These are phyloP conservation scores for Penicillium sp. DNA, from an alignment of 2,329 filamentous ascomycete species.

Conservation along the genomic window DNA sequence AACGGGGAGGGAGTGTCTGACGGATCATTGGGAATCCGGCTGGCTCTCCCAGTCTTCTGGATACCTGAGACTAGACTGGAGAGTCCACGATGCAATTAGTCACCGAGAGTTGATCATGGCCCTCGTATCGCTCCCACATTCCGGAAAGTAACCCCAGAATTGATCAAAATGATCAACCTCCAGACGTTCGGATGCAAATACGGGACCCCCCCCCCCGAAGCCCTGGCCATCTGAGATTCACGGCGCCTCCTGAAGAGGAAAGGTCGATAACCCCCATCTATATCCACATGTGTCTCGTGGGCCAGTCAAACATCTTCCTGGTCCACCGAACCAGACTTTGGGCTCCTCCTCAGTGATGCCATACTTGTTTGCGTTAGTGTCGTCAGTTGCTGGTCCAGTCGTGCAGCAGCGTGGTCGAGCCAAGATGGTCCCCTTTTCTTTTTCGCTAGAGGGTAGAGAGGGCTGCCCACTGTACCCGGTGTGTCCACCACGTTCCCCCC, in stretches of 20 bases:
- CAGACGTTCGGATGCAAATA: too few relatives aligned
- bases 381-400: slow-evolving; percentile 5
- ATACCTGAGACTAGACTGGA: too few relatives aligned
- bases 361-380: slow-evolving; percentile 9
- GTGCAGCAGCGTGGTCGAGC: background rate
- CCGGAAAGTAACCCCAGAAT: too few relatives aligned
- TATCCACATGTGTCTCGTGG: background rate
- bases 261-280: background rate
- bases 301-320: slow-evolving; percentile 9
- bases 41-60: too few relatives aligned
- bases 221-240: slow-evolving; percentile 1
- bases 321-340: background rate
- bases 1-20: too few relatives aligned
- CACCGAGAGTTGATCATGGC: too few relatives aligned
- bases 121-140: too few relatives aligned
- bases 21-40: too few relatives aligned
- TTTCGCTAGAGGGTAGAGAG: background rate
- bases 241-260: slow-evolving; percentile 1
- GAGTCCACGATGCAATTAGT: too few relatives aligned
- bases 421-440: background rate
- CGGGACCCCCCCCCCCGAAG: background rate
- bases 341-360: background rate
- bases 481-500: too few relatives aligned
- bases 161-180: too few relatives aligned
- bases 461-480: background rate